These are phyloP conservation scores for Penicillium canescens DNA, from an alignment of 495 filamentous ascomycete species.

Conservation along the genomic window DNA sequence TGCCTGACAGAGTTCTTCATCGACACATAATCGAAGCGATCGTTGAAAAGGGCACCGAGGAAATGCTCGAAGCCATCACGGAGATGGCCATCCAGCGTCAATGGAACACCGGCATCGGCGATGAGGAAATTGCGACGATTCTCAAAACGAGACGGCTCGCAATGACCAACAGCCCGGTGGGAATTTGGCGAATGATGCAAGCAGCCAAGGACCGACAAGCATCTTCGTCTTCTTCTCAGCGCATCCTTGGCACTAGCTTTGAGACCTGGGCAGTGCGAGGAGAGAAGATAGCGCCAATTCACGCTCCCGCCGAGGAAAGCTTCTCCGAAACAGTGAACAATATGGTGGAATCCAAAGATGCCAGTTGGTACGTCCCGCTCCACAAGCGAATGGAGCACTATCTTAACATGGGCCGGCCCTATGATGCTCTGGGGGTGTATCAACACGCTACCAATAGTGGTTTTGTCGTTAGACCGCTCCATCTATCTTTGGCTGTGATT, in stretches of 20 bases:
- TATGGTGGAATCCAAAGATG: conserved; percentile 25
- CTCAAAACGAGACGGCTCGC: conserved; percentile 30
- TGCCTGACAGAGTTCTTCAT: conserved; percentile 42
- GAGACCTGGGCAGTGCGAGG: conserved; percentile 13
- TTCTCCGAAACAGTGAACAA: conserved; percentile 30
- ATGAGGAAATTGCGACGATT: conserved; percentile 28
- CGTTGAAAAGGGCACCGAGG: conserved; percentile 37
- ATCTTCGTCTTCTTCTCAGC: conserved; percentile 33
- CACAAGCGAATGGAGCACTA: conserved; percentile 38
- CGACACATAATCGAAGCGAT: conserved; percentile 43
- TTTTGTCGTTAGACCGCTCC: conserved; percentile 30
- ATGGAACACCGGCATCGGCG: conserved; percentile 36
- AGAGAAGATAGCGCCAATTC: conserved; percentile 16
- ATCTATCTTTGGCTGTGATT: conserved; percentile 40
- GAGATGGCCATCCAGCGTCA: conserved; percentile 26
- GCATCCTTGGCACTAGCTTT: conserved; percentile 33
- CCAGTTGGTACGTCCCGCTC: conserved; percentile 35
- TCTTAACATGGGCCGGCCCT: conserved; percentile 38
- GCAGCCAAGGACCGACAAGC: conserved; percentile 36
- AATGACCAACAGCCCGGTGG: conserved; percentile 36
- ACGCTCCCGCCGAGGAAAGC: conserved; percentile 9
- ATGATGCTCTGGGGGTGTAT: conserved; percentile 29
- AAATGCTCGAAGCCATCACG: conserved; percentile 28
- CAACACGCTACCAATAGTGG: conserved; percentile 25
- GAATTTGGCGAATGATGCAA: conserved; percentile 47